Conservation (phyloP, 805 yeast genomes). For the Candida glaebosa region DNA sequence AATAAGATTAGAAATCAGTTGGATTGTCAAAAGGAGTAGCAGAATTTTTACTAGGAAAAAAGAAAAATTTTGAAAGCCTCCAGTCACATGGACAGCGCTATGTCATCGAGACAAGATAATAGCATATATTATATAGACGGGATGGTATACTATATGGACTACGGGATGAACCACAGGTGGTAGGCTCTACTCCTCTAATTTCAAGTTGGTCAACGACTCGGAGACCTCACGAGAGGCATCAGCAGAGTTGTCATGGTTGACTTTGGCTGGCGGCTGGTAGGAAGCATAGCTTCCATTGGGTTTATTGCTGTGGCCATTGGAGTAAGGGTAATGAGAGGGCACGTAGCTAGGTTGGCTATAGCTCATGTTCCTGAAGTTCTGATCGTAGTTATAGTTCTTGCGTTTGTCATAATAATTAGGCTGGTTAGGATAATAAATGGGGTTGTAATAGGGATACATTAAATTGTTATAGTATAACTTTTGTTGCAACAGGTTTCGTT, state of each 20-base stretch:
- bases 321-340: neutral
- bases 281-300: neutral
- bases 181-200: neutral
- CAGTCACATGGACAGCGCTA: neutral
- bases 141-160: neutral
- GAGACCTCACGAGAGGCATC: neutral
- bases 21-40: neutral
- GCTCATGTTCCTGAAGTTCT: neutral
- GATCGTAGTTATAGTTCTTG: neutral
- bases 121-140: neutral
- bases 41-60: neutral
- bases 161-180: neutral
- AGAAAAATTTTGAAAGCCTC: neutral
- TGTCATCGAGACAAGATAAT: neutral
- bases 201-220: neutral
- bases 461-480: slow-evolving; percentile 24
- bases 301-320: neutral
- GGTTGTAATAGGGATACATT: slow-evolving; percentile 2
- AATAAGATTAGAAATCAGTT: neutral
- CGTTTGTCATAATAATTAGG: neutral
- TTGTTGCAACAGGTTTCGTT: slow-evolving; percentile 29
- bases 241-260: neutral
- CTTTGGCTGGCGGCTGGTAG: neutral
- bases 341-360: neutral
- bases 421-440: neutral